Evolutionary conservation across 768 basidiomycete species (phyloP), one percentile per base, ranked within the genome.

Genomic region (Tulasnella sp.): DNA sequence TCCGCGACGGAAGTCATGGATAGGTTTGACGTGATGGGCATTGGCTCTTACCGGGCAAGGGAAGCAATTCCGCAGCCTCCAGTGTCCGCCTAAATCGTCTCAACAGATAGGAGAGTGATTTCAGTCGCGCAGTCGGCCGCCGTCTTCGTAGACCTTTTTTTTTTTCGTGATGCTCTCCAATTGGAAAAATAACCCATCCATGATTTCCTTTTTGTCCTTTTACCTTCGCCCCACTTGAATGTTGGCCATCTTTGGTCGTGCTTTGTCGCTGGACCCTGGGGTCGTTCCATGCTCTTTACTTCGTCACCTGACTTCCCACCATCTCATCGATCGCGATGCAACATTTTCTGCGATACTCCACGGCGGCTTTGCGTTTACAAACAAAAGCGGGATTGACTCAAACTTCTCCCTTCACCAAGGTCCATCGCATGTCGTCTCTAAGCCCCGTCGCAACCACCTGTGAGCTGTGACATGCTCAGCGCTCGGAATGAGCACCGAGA

Each of bases 101-200:
- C 71, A 72, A 72, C 71, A 72, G 71, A 72, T 72, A 72, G 71
- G 71, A 72, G 71, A 72, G 71, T 72, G 71, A 72, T 72, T 72
- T 72, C 71, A 72, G 71, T 41, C 71, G 71, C 62, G 71, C 64
- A 47, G 62, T 32, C 36, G 62, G 62, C 59, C 71, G 71, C 64
- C 62, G 62, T 47, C 71, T 65, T 12, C 71, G 71, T 47, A 72
- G 62, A 72, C 71, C 71, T 72, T 72, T 72, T 72, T 64, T 34
- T 22, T 34, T 34, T 1, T 62, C 59, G 7, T 16, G 16, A 40
- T 40, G 16, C 16, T 40, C 16, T 40, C 16, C 40, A 40, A 16
- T 40, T 40, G 8, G 8, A 7, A 7, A 16, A 40, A 40, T 16
- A 40, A 7, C 8, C 8, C 40, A 40, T 16, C 7, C 40, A 7